These are phyloP conservation scores for Candida glucosophila DNA, from an alignment of 1,139 yeast genomes.

Conservation along the genomic window DNA sequence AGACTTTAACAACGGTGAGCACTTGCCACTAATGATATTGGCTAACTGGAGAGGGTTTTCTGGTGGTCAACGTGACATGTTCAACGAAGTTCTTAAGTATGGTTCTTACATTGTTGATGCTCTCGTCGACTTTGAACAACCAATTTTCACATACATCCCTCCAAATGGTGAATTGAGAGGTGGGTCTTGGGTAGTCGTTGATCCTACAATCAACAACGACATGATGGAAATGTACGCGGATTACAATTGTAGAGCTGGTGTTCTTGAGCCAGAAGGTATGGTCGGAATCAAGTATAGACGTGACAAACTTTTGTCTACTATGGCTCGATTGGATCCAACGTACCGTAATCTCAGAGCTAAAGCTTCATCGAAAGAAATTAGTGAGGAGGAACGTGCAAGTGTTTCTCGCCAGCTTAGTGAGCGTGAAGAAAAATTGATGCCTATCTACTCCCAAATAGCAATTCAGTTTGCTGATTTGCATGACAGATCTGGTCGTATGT, in stretches of 20 bases:
- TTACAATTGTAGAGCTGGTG: conserved; percentile 95
- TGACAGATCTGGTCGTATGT: conserved; percentile 95
- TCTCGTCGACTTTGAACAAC: conserved; percentile 90
- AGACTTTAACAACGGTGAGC: conserved; percentile 96
- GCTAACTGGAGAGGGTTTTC: conserved; percentile 99
- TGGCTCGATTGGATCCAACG: conserved; percentile 77
- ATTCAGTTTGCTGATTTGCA: conserved; percentile 97
- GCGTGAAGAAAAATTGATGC: conserved; percentile 75
- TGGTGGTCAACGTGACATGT: conserved; percentile 99
- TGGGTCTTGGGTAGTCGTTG: conserved; percentile 99
- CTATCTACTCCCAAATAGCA: conserved; percentile 85
- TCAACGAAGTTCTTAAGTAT: conserved; percentile 92
- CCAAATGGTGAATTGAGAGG: conserved; percentile 98
- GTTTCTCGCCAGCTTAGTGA: conserved; percentile 59
- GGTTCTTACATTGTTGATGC: conserved; percentile 98
- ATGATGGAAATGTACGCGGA: conserved; percentile 99
- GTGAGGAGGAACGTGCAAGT: conserved; percentile 59
- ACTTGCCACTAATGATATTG: conserved; percentile 89
- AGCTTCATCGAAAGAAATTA: conserved; percentile 42
- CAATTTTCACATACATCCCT: conserved; percentile 92
- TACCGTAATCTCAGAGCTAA: conserved; percentile 61
- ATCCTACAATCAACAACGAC: conserved; percentile 91
- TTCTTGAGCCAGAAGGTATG: conserved; percentile 97
- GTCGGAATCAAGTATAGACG: conserved; percentile 96
- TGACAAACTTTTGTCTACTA: conserved; percentile 79